Evolutionary conservation across 2,329 filamentous ascomycete genomes (phyloP).

Genomic region (Fusarium nisikadoi): DNA sequence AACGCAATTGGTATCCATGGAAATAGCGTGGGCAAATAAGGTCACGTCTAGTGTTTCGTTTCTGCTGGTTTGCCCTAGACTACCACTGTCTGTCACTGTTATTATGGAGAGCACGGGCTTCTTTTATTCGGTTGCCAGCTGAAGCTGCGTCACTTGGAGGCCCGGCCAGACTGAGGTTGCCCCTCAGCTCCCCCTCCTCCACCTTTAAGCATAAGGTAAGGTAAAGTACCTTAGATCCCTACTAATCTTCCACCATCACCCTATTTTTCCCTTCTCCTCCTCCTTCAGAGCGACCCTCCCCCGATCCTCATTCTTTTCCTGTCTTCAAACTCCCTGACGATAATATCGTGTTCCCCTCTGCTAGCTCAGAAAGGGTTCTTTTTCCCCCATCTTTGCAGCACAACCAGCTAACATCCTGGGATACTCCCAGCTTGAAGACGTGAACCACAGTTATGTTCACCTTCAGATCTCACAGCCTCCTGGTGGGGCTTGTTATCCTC

Average conservation of each 20-base stretch:
- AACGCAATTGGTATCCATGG: constrained; percentile 15
- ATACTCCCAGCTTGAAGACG: constrained; percentile 34
- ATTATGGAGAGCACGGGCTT: constrained; percentile 14
- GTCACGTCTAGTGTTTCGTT: constrained; percentile 26
- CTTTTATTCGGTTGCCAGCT: constrained; percentile 25
- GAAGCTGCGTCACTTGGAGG: constrained; percentile 43
- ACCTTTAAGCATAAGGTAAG: constrained; percentile 9
- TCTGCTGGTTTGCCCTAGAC: constrained; percentile 27
- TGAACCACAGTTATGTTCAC: constrained; percentile 56
- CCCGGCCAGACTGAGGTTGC: constrained; percentile 13
- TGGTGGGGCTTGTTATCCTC: constrained; percentile 69
- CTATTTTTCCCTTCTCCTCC: constrained; percentile 17
- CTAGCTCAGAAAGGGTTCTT: constrained; percentile 36
- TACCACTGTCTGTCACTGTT: constrained; percentile 17
- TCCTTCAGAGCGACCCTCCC: constrained; percentile 1
- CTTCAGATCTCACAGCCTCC: constrained; percentile 59
- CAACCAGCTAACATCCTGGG: constrained; percentile 17
- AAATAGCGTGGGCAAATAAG: constrained; percentile 16
- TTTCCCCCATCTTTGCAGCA: constrained; percentile 7
- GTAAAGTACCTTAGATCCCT: background rate
- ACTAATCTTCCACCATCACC: constrained; percentile 25
- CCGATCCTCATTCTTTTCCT: background rate
- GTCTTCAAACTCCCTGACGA: background rate
- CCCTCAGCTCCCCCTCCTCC: constrained; percentile 43
- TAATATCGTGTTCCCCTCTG: constrained; percentile 21